Conservation (phyloP, 2,329 filamentous ascomycete species). For the Chrysosporium queenslandicum region DNA sequence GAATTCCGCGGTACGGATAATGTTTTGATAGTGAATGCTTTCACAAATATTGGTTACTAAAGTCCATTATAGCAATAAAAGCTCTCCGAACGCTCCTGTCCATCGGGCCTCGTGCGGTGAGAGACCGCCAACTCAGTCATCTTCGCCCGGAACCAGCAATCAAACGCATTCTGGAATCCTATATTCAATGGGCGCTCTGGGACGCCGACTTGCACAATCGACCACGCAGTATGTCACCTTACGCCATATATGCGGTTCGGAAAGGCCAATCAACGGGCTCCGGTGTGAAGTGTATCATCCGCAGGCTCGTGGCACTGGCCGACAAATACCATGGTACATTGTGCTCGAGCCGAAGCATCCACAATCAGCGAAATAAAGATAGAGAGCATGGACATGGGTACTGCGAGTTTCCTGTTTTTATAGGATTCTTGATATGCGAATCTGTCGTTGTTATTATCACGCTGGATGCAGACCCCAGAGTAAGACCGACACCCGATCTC, state of each 20-base stretch:
- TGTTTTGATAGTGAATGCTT: neutral
- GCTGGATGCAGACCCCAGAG: constrained; percentile 35
- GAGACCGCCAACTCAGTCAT: constrained; percentile 39
- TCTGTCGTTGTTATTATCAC: constrained; percentile 46
- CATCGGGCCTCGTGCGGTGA: constrained; percentile 40
- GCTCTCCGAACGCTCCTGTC: constrained; percentile 43
- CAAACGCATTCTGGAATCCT: constrained; percentile 36
- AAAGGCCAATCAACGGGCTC: constrained; percentile 31
- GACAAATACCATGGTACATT: constrained; percentile 33
- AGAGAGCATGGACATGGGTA: constrained; percentile 13
- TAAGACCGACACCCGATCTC: constrained; percentile 16
- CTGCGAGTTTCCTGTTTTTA: constrained; percentile 40
- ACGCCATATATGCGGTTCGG: constrained; percentile 38
- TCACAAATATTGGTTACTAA: constrained; percentile 1
- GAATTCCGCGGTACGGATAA: constrained; percentile 38
- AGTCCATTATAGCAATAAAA: constrained; percentile 35
- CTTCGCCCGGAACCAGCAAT: constrained; percentile 32
- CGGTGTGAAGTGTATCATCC: constrained; percentile 36
- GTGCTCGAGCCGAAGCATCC: constrained; percentile 7
- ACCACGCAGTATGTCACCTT: constrained; percentile 34
- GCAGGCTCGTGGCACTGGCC: constrained; percentile 37
- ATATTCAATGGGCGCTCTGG: constrained; percentile 45
- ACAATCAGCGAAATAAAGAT: neutral
- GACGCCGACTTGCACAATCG: constrained; percentile 38
- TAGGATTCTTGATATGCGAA: constrained; percentile 46